phyloP scores from a whole-genome alignment of 169 alveolate species.

The Eimeria maxima region DNA sequence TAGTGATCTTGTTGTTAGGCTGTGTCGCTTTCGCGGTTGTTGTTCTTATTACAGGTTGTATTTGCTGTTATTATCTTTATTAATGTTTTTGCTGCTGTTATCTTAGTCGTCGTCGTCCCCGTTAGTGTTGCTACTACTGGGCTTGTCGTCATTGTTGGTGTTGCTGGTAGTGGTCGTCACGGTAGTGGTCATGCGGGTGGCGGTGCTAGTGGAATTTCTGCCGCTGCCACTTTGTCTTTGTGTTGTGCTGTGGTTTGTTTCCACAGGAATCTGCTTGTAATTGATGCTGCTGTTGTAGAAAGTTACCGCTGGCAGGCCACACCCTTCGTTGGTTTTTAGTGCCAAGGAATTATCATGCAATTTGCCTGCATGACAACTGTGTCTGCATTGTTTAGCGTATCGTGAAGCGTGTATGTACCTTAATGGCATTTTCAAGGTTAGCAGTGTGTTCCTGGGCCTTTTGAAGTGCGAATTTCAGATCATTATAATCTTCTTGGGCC shows the following conservation, averaged over 20 bases:
- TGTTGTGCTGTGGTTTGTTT: not conserved
- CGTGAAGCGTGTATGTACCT: constrained; percentile 38
- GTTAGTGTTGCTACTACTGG: not conserved
- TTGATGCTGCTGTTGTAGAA: not conserved
- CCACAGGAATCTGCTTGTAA: not conserved
- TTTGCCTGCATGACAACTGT: too few relatives aligned
- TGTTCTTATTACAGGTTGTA: not conserved
- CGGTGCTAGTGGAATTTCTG: too few relatives aligned
- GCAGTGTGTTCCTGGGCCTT: constrained; percentile 90
- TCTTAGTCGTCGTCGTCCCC: not conserved
- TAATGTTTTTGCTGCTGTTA: not conserved
- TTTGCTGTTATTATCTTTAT: not conserved
- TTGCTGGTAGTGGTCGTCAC: not conserved
- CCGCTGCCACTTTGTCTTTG: not conserved
- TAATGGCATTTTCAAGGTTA: constrained; percentile 91
- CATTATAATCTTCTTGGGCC: constrained; percentile 94
- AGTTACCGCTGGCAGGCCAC: not conserved
- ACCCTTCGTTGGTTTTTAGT: not conserved
- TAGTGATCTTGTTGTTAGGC: not conserved
- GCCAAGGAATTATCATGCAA: not conserved
- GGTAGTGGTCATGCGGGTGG: too few relatives aligned
- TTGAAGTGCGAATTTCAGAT: constrained; percentile 91
- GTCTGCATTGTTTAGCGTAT: too few relatives aligned
- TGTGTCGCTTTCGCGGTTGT: not conserved
- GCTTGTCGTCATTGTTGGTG: not conserved